Evolutionary conservation across 805 yeast species (phyloP).

Genomic region (Debaryomyces tyrocola): DNA sequence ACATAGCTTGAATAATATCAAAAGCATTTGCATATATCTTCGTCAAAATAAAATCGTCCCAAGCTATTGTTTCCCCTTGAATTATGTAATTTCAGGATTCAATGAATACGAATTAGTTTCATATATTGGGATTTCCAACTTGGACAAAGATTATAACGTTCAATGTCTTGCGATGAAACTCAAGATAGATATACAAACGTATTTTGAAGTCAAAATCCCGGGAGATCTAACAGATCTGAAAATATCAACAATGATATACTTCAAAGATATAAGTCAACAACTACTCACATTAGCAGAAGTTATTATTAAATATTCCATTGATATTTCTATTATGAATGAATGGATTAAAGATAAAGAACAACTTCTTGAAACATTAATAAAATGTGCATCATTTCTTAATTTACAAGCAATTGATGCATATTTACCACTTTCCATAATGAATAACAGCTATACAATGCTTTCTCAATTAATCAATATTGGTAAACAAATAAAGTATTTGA

Average conservation of each 20-base stretch:
- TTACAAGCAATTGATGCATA: slow-evolving; percentile 7
- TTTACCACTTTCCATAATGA: neutral
- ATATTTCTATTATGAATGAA: neutral
- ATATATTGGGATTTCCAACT: neutral
- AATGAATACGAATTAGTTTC: neutral
- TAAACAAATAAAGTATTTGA: neutral
- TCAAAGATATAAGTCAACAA: neutral
- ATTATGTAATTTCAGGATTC: neutral
- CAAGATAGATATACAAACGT: neutral
- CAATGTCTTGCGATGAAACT: neutral
- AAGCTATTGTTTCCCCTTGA: slow-evolving; percentile 11
- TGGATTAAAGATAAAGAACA: neutral
- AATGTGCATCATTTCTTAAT: slow-evolving; percentile 5
- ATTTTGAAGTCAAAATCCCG: slow-evolving; percentile 1
- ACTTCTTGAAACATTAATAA: neutral
- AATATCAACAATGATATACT: neutral
- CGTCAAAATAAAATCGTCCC: slow-evolving; percentile 3
- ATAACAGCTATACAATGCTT: neutral
- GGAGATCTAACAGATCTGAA: slow-evolving; percentile 3
- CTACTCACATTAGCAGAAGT: neutral
- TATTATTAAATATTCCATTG: neutral
- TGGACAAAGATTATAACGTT: neutral
- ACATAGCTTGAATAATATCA: neutral
- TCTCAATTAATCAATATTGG: neutral
- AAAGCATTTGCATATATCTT: neutral